Conservation (phyloP, 176 grass and related monocot genomes). For the Typha latifolia region DNA sequence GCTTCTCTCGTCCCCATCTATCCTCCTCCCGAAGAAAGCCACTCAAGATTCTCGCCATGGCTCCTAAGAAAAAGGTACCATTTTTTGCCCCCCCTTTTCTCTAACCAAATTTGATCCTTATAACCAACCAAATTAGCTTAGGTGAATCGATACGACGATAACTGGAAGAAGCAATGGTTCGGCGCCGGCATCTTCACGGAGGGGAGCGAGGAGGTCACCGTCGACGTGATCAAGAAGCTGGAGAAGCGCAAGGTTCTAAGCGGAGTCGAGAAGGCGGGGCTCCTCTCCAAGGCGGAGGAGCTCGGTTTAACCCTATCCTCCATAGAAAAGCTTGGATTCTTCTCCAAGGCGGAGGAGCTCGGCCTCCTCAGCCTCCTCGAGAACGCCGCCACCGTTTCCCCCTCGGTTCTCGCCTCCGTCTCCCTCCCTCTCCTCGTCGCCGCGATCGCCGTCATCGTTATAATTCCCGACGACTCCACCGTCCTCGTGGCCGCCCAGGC, state of each 20-base stretch:
- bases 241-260: constrained; percentile 89
- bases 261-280: constrained; percentile 72
- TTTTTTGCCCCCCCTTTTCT: neutral
- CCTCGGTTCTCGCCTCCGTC: constrained; percentile 66
- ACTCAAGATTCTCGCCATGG: constrained; percentile 75
- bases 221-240: constrained; percentile 89
- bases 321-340: constrained; percentile 55
- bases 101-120: neutral
- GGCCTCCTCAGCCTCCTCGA: constrained; percentile 96
- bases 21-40: constrained; percentile 16
- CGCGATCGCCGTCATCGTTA: constrained; percentile 46
- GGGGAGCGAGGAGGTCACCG: constrained; percentile 64
- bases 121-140: neutral
- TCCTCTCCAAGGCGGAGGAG: constrained; percentile 91
- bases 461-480: constrained; percentile 84
- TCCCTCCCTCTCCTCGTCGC: constrained; percentile 76
- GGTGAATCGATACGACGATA: constrained; percentile 91
- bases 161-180: constrained; percentile 92
- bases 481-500: constrained; percentile 49
- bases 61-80: constrained; percentile 58
- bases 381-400: constrained; percentile 40
- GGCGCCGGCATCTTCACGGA: constrained; percentile 81
- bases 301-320: constrained; percentile 80
- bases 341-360: constrained; percentile 89
- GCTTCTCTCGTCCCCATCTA: neutral